phyloP scores from a whole-genome alignment of 768 basidiomycete genomes.

The Coprinopsis cinerea region DNA sequence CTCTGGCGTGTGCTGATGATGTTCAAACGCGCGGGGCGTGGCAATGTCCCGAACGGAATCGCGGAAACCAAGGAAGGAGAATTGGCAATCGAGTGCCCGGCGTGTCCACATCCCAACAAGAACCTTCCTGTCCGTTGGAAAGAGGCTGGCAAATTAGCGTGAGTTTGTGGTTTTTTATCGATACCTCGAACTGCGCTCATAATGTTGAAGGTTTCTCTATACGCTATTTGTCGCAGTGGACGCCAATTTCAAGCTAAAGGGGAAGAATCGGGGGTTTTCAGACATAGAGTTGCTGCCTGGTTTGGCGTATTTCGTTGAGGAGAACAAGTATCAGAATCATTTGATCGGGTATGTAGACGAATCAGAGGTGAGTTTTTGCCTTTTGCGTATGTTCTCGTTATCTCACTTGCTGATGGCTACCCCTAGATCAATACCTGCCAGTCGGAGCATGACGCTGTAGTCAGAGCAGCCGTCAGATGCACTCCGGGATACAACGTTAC shows the following conservation, averaged over 20 bases:
- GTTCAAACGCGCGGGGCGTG: slow-evolving; percentile 20
- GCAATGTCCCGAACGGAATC: slow-evolving; percentile 18
- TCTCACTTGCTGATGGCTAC: too few species aligned
- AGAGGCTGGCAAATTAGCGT: not conserved
- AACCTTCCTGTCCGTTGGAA: slow-evolving; percentile 19
- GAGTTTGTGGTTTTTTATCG: not conserved
- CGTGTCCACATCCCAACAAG: slow-evolving; percentile 32
- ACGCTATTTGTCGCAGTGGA: slow-evolving; percentile 2
- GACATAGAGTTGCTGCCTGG: slow-evolving; percentile 3
- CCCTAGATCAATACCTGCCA: slow-evolving; percentile 7
- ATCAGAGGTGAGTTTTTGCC: slow-evolving; percentile 2
- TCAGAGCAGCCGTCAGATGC: slow-evolving; percentile 18
- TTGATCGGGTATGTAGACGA: not conserved
- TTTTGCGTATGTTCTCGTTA: slow-evolving; percentile 5
- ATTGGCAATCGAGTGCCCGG: slow-evolving; percentile 25
- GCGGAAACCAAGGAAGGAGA: slow-evolving; percentile 19
- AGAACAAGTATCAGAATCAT: not conserved
- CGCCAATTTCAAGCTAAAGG: slow-evolving; percentile 6
- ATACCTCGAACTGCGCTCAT: not conserved
- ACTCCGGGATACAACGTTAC: slow-evolving; percentile 20
- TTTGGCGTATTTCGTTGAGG: slow-evolving; percentile 3
- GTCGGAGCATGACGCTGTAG: slow-evolving; percentile 21
- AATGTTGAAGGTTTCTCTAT: slow-evolving; percentile 15
- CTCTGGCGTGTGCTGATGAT: slow-evolving; percentile 21
- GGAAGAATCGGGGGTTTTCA: not conserved